Evolutionary conservation across 495 filamentous ascomycete genomes (phyloP), one percentile per base, ranked within the genome.

Genomic region (Xylaria bambusicola): DNA sequence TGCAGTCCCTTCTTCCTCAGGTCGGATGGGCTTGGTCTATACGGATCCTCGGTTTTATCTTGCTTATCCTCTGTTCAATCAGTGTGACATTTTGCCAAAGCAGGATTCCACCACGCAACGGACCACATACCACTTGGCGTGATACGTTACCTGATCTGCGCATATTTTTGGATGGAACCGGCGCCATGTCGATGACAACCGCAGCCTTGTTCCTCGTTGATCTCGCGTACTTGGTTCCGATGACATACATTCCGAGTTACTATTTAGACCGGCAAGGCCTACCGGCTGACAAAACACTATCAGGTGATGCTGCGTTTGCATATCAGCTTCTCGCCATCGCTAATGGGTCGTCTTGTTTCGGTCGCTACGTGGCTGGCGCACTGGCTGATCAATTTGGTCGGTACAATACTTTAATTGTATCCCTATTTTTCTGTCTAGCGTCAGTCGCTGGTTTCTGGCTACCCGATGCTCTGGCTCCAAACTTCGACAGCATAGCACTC

Each of bases 361-460:
- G 89, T 3, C 86, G 89, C 12, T 83, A 90, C 64, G 68, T 84
- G 2, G 88, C 87, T 0, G 89, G 87, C 45, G 79, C 85, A 66
- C 61, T 91, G 12, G 86, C 88, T 4, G 89, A 93, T 67, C 79
- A 80, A 42, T 71, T 82, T 15, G 77, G 77, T 3, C 70, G 76
- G 13, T 80, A 79, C 67, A 80, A 80, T 55, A 67, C 75, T 33
- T 78, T 80, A 54, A 75, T 88, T 31, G 57, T 82, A 18, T 84
- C 82, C 15, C 76, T 87, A 47, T 60, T 70, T 10, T 63, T 92
- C 10, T 96, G 91, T 72, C 69, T 89, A 35, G 65, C 86, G 23
- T 85, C 85, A 9, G 83, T 88, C 40, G 75, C 92, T 13, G 87
- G 79, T 20, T 66, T 98, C 20, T 98, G 93, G 93, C 81, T 96